A percentile compares a stretch with the other conserved stretches of the same genome.
These are phyloP conservation scores for Chamaenerion angustifolium DNA, from an alignment of 345 rosid genomes.

Conservation along the genomic window DNA sequence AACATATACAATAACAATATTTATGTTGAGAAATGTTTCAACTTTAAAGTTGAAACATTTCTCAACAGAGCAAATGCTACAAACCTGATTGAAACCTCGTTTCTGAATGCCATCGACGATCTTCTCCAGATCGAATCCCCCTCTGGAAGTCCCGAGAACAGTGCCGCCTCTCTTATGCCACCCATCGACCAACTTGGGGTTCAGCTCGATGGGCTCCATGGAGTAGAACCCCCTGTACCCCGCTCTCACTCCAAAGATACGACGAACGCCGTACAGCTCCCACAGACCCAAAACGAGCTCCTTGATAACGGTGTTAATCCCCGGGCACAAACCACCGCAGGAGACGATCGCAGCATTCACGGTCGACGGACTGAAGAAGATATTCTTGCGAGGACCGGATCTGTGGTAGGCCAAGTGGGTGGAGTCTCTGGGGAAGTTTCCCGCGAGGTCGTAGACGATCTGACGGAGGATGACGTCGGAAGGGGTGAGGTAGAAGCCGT, in stretches of 20 bases:
- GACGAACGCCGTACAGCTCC: conserved; percentile 69
- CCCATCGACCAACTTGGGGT: conserved; percentile 47
- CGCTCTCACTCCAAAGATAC: conserved; percentile 59
- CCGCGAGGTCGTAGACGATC: conserved; percentile 36
- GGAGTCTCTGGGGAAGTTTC: conserved; percentile 11
- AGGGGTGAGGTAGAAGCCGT: conserved; percentile 50
- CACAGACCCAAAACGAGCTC: conserved; percentile 79
- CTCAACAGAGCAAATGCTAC: no score
- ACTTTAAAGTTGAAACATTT: no score
- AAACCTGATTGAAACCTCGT: conserved; percentile 60
- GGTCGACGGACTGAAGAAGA: conserved; percentile 29
- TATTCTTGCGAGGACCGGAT: conserved; percentile 59
- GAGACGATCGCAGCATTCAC: conserved; percentile 62
- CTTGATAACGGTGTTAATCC: conserved; percentile 73
- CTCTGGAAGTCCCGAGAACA: conserved; percentile 66
- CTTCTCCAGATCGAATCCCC: conserved; percentile 54
- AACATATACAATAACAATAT: no score
- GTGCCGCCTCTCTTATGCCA: conserved; percentile 89
- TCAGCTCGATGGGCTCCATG: conserved; percentile 28
- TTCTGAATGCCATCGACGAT: conserved; percentile 58
- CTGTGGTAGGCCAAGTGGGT: conserved; percentile 36
- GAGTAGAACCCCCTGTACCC: conserved; percentile 88
- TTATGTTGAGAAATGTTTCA: no score
- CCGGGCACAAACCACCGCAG: conserved; percentile 90
- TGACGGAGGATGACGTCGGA: conserved; percentile 58